Base-by-base conservation (phyloP, 108 stramenopile genomes). In the Cyclotella baltica region DNA sequence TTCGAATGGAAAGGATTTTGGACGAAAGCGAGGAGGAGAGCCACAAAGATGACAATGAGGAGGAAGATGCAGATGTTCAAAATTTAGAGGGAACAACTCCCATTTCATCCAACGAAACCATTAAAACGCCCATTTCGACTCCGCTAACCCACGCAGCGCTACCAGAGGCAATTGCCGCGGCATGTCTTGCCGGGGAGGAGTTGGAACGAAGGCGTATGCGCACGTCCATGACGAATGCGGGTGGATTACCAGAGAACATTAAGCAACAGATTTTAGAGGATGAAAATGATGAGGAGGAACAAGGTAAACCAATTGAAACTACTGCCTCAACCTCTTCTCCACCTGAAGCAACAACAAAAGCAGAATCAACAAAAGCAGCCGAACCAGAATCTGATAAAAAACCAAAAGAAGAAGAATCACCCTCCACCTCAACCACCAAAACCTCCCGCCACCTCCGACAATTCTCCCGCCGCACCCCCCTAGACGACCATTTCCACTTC, bases 181-280 rank as follows among this genome's bases (percentile, higher is more conserved):
- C 79, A 35, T 80, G 79, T 61, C 64, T 65, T 20, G 79, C 79
- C 34, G 79, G 67, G 25, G 79, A 80, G 28, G 79, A 80, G 18
- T 47, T 73, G 72, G 79, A 80, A 34, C 47, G 79, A 36, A 35
- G 61, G 20, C 55, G 79, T 23, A 56, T 25, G 34, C 19, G 18
- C 31, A 20, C 61, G 22, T 57, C 55, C 18, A 6, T n/a, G 47
- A 48, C 47, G 47, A 48, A 48, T 48, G 47, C n/a, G 19, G 2
- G 18, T 48, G 47, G 47, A 48, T 2, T 16, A 6, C 2, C 6
- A 2, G n/a, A 16, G n/a, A 48, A n/a, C n/a, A 6, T 48, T 6
- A n/a, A 6, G 18, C 6, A 48, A n/a, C 19, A 16, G 19, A 1
- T 48, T n/a, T 1, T 16, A 48, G 47, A 48, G 4, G 47, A 48